phyloP scores from a whole-genome alignment of 2,329 filamentous ascomycete genomes.

The Penicillium sclerotigenum region DNA sequence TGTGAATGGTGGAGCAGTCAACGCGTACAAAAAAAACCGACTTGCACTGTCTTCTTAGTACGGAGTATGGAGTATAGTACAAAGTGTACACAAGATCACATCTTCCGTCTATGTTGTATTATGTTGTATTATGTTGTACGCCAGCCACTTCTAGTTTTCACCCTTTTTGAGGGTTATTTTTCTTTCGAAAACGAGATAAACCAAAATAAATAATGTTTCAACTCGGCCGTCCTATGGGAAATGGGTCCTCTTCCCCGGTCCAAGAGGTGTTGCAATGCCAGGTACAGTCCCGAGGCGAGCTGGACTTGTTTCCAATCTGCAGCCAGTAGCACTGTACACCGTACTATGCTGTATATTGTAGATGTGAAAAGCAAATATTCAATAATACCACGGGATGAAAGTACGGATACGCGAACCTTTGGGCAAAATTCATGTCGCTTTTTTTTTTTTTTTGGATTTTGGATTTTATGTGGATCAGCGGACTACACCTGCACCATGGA shows the following conservation, averaged over 20 bases:
- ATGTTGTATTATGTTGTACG: no score
- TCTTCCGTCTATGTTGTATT: slow-evolving; percentile 14
- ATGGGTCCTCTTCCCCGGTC: background rate
- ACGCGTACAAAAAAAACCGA: slow-evolving; percentile 4
- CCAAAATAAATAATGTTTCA: slow-evolving; percentile 2
- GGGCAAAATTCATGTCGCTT: background rate
- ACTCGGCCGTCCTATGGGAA: slow-evolving; percentile 8
- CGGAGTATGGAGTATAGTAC: background rate
- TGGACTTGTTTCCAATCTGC: slow-evolving; percentile 15
- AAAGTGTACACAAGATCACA: slow-evolving; percentile 5
- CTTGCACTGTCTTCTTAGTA: background rate
- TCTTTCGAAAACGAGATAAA: background rate
- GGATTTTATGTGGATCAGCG: slow-evolving; percentile 1
- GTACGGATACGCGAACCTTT: background rate
- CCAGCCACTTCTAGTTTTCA: slow-evolving; percentile 4
- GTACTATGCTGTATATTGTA: background rate
- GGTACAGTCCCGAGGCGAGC: slow-evolving; percentile 17
- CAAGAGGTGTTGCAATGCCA: slow-evolving; percentile 13
- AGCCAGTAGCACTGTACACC: background rate
- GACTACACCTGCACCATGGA: slow-evolving; percentile 1
- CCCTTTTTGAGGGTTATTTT: background rate
- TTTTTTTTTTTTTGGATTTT: no score
- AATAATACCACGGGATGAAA: slow-evolving; percentile 1
- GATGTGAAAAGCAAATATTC: background rate
- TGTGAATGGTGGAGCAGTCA: slow-evolving; percentile 10